Evolutionary conservation across 192 early-diverging fungal genomes (phyloP).

Genomic region (Funneliformis mosseae): DNA sequence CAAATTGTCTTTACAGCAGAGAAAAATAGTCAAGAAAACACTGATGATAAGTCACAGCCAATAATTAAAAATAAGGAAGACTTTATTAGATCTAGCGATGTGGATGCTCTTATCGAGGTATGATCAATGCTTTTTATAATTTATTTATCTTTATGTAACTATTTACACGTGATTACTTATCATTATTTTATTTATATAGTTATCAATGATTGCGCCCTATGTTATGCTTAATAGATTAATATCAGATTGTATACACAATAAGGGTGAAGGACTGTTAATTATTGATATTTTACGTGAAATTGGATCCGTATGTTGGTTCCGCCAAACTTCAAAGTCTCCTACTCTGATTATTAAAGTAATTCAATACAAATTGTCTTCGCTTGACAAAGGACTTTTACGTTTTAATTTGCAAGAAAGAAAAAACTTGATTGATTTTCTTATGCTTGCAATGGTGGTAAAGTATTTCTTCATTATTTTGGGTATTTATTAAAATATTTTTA

Average conservation of each 20-base stretch:
- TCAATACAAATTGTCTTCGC: neutral
- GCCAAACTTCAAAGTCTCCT: neutral
- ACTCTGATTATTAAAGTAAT: constrained; percentile 1
- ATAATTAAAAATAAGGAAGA: neutral
- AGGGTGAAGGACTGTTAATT: constrained; percentile 7
- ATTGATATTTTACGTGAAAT: neutral
- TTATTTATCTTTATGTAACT: no score
- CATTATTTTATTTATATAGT: neutral
- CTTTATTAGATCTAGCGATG: neutral
- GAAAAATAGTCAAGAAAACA: no score
- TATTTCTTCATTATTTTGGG: neutral
- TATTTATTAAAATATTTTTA: neutral
- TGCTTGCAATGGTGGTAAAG: constrained; percentile 3
- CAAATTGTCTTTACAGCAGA: neutral
- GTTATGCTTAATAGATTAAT: neutral
- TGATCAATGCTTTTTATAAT: neutral
- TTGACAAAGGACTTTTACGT: neutral
- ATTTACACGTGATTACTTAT: neutral
- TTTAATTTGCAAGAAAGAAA: constrained; percentile 3
- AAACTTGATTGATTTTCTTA: constrained; percentile 8
- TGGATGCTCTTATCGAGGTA: constrained; percentile 13
- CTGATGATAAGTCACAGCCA: neutral
- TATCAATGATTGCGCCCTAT: constrained; percentile 11
- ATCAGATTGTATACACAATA: constrained; percentile 7
- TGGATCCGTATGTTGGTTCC: constrained; percentile 6